Conservation (phyloP, 208 protist species). For the Angomonas deanei region DNA sequence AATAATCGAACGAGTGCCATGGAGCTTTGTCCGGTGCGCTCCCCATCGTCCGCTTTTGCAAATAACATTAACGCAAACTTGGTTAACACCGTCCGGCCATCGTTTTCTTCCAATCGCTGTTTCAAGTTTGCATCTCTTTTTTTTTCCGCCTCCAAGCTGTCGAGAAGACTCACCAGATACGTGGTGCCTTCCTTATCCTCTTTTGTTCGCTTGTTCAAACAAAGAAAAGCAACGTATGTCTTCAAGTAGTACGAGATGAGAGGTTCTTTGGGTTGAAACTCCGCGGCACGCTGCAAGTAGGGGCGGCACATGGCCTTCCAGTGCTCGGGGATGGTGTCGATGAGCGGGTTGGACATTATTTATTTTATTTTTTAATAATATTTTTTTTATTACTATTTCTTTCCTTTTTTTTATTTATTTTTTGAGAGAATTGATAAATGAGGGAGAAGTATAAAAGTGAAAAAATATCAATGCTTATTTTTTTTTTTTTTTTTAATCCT, state of each 20-base stretch:
- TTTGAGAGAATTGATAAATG: too few species aligned
- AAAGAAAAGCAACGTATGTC: conserved; percentile 58
- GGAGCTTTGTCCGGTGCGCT: conserved; percentile 43
- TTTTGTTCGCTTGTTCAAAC: conserved; percentile 39
- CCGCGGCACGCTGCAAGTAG: conserved; percentile 60
- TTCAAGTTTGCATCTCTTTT: conserved; percentile 16
- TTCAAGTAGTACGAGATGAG: conserved; percentile 70
- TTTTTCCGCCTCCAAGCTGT: conserved; percentile 42
- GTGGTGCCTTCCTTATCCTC: conserved; percentile 38
- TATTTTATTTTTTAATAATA: background rate
- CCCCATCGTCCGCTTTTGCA: conserved; percentile 65
- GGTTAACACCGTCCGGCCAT: conserved; percentile 65
- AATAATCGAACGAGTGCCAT: conserved; percentile 61
- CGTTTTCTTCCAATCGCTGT: conserved; percentile 12
- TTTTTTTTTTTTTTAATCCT: too few species aligned
- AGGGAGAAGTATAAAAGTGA: too few species aligned
- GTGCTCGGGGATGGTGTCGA: conserved; percentile 28
- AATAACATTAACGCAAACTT: conserved; percentile 67
- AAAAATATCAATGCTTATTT: too few species aligned
- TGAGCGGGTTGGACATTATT: conserved; percentile 17
- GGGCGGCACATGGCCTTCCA: conserved; percentile 48
- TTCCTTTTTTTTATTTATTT: background rate
- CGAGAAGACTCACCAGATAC: conserved; percentile 49
- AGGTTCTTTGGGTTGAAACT: conserved; percentile 51
- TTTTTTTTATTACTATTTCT: conserved; percentile 5